Evolutionary conservation across 2,329 filamentous ascomycete genomes (phyloP), one percentile per base, ranked within the genome.

Genomic region (Drechslerella coelobrocha): DNA sequence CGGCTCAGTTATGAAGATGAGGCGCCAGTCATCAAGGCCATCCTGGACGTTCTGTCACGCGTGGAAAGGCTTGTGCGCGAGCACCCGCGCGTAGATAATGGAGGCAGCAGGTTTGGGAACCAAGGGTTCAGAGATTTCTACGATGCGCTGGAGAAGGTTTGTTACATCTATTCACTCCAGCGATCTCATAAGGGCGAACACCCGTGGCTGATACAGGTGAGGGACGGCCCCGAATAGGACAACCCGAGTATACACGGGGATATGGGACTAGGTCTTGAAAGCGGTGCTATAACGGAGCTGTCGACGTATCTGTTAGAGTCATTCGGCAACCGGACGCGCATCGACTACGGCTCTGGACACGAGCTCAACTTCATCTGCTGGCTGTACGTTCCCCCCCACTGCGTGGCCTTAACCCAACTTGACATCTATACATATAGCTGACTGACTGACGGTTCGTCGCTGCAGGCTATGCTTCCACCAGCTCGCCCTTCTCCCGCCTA

Each of bases 361-460:
- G 94, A 99, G 81, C 85, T 99, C 72, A 97, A 99, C 82, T 97
- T 99, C 80, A 84, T 93, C 79, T 89, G 96, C 77, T 99, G 93
- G 92, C 84, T 97, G 34, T 75, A 62, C 5, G 69, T n/a, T 29
- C 52, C 37, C 29, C 17, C n/a, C 19, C 37, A 21, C 14, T 3
- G 52, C 14, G 23, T 24, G 23, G 4, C 23, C 8, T 27, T 37
- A n/a, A 26, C 10, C 7, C 23, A 24, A 3, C 17, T 53, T 12
- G 34, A 31, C 23, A 26, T 10, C 6, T 6, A 51, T 26, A 47
- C 26, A 55, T 61, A 57, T 72, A 12, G 17, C 39, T 9, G 8
- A 26, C 14, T 6, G 6, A 31, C 29, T 31, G 29, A 31, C 29
- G 12, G 29, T 3, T 17, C 19, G 34, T 34, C 23, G 24, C 2